These are phyloP conservation scores for Schizopora paradoxa DNA, from an alignment of 1,284 basidiomycete genomes.

Conservation along the genomic window DNA sequence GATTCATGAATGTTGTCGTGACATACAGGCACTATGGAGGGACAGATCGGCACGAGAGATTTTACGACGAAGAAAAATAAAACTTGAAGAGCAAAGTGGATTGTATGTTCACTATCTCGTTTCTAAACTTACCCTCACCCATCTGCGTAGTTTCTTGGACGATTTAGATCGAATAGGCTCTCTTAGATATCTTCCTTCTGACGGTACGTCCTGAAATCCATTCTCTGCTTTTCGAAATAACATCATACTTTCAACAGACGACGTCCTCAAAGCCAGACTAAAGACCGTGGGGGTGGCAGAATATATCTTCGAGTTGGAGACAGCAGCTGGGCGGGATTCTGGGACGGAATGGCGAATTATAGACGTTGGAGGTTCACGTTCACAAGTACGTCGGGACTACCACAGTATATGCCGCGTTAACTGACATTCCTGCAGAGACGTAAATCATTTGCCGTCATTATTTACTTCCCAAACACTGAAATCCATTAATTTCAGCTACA, in stretches of 20 bases:
- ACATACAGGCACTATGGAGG: constrained; percentile 58
- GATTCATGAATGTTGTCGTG: constrained; percentile 50
- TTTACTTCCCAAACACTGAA: neutral
- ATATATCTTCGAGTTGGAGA: constrained; percentile 23
- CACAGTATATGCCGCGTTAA: neutral
- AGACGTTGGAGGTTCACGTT: constrained; percentile 24
- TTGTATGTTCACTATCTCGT: constrained; percentile 39
- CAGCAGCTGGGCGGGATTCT: constrained; percentile 19
- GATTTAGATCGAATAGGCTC: constrained; percentile 21
- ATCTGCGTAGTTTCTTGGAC: constrained; percentile 19
- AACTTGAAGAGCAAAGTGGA: constrained; percentile 53
- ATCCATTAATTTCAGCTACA: constrained; percentile 16
- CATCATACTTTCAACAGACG: constrained; percentile 14
- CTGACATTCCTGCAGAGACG: neutral
- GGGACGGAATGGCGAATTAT: constrained; percentile 23
- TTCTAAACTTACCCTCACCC: neutral
- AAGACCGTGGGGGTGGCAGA: constrained; percentile 25
- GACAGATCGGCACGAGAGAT: constrained; percentile 48
- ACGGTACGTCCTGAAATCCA: constrained; percentile 13
- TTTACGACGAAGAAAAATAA: constrained; percentile 40
- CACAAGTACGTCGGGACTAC: constrained; percentile 17
- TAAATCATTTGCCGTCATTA: neutral
- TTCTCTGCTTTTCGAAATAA: neutral
- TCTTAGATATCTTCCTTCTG: constrained; percentile 19
- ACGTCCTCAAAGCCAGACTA: constrained; percentile 23